phyloP scores from a whole-genome alignment of 106 monocot species.

The Posidonia australis region DNA sequence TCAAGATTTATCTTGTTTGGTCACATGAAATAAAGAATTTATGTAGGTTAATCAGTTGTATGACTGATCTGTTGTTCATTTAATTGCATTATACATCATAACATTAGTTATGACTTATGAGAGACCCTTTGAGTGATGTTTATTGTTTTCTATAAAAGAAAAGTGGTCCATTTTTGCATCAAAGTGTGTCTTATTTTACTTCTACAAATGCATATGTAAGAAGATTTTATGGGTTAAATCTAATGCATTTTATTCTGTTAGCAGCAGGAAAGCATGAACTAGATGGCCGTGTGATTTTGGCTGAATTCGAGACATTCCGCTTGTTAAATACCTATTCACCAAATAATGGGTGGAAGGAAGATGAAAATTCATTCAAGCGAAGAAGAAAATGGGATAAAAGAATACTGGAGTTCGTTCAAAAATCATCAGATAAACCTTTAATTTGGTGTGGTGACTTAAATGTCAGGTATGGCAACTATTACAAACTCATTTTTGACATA shows the following conservation, averaged over 20 bases:
- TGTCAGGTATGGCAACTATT: constrained; percentile 49
- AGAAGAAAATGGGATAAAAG: constrained; percentile 98
- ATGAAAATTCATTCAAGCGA: constrained; percentile 84
- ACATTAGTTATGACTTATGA: too few relatives aligned
- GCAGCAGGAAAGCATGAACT: constrained; percentile 87
- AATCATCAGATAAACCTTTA: constrained; percentile 57
- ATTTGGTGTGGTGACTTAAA: constrained; percentile 98
- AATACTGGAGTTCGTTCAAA: constrained; percentile 78
- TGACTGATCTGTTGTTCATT: background rate
- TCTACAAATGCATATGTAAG: background rate
- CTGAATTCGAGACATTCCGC: constrained; percentile 81
- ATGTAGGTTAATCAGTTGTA: background rate
- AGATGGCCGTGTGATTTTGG: constrained; percentile 94
- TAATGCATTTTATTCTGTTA: constrained; percentile 9
- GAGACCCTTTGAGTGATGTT: too few relatives aligned
- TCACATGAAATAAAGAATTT: background rate
- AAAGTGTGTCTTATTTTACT: too few relatives aligned
- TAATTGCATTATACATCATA: too few relatives aligned
- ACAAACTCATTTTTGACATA: background rate
- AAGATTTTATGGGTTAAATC: background rate
- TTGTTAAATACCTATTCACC: constrained; percentile 86
- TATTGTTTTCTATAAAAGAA: too few relatives aligned
- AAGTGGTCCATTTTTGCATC: too few relatives aligned
- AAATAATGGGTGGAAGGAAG: constrained; percentile 98
- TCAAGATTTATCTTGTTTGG: too few relatives aligned